Percentiles rank a stretch among this genome's conserved stretches.
Conservation (phyloP, 1,139 yeast species). For the Saccharomyces hybrid region DNA sequence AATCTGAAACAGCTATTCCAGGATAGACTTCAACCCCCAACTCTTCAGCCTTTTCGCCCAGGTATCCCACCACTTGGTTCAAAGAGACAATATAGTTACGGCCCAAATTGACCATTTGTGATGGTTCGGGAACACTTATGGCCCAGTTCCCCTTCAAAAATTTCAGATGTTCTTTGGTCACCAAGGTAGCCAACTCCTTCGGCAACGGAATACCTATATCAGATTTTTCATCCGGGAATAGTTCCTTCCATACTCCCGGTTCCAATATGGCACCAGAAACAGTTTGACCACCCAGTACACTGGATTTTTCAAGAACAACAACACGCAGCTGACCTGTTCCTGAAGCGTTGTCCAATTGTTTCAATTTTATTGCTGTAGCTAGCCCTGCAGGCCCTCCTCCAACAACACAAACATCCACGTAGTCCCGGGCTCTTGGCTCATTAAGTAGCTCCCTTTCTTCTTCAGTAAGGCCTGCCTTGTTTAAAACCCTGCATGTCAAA, state of each 20-base stretch:
- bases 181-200: constrained; percentile 63
- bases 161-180: constrained; percentile 61
- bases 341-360: constrained; percentile 68
- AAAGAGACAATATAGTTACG: constrained; percentile 80
- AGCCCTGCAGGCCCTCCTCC: constrained; percentile 98
- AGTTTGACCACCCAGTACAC: constrained; percentile 86
- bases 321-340: constrained; percentile 66
- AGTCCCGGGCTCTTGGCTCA: constrained; percentile 70
- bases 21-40: constrained; percentile 92
- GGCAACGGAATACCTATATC: constrained; percentile 65
- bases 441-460: not conserved
- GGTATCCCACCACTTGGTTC: constrained; percentile 70
- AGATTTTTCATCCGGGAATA: constrained; percentile 62
- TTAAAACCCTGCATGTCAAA: not conserved
- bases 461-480: not conserved
- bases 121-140: constrained; percentile 82
- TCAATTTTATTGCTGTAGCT: constrained; percentile 83
- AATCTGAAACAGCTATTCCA: constrained; percentile 77
- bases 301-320: constrained; percentile 83
- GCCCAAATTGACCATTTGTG: constrained; percentile 75
- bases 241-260: constrained; percentile 76
- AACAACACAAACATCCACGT: constrained; percentile 90
- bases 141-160: constrained; percentile 46
- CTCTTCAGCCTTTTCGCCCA: constrained; percentile 85
- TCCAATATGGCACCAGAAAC: constrained; percentile 92